Base-by-base conservation (phyloP, 2,329 filamentous ascomycete genomes). In the Dothideomycetes sp. region DNA sequence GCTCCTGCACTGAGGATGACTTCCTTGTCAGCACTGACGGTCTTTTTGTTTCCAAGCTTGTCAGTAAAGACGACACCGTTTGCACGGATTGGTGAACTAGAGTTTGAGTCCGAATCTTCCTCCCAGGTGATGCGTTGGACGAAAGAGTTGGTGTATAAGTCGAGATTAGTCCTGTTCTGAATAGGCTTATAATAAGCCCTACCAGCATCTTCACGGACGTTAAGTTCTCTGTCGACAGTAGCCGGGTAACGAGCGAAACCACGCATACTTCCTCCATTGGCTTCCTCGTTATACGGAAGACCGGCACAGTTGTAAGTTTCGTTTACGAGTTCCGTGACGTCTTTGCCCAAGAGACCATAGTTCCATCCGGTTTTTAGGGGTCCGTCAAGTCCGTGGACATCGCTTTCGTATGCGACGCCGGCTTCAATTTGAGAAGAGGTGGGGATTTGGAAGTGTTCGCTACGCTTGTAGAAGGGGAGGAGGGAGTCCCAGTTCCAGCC, bases 111-210 rank as follows among this genome's bases (percentile, higher is more conserved):
- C 13, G 20, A 22, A 16, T 23, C 18, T 6, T 57, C 59, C 9
- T 49, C 33, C 62, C 64, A 69, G 4, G 64, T 43, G 10, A 71
- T 56, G 18, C 55, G 55, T 30, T 63, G 62, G 1, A 60, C 68
- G 2, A 55, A 55, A 0, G 66, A 64, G 45, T 68, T 65, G 13
- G 63, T 47, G 20, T 68, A 59, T 1, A 70, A 50, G 3, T 65
- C 49, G 1, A 71, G 52, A 45, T 71, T 72, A 2, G 52, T 33
- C 31, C 68, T 54, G 13, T 55, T 44, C 34, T 51, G 53, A 42
- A 64, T 50, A 2, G 68, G 65, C 39, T 57, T 67, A 47, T 69
- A 71, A 47, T 68, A 71, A 4, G 67, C 64, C 12, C 65, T 55
- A 4, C 64, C 68, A 24, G 69, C 64, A 52, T 71, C 67, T 42